phyloP scores from a whole-genome alignment of 192 early-diverging fungal species.

The Backusella circina region DNA sequence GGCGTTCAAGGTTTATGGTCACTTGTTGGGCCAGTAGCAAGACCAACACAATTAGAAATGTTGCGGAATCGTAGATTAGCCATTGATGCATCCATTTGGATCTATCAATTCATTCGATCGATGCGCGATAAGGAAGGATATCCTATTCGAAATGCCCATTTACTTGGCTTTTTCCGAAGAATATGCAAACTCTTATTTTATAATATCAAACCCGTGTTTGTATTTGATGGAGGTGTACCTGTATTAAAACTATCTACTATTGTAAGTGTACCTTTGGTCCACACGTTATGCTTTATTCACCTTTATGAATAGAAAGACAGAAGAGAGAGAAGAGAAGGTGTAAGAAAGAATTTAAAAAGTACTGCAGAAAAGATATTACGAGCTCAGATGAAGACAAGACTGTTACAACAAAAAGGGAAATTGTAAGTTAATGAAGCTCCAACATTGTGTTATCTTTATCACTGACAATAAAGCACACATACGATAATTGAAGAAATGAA shows the following conservation, averaged over 20 bases:
- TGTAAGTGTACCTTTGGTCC: constrained; percentile 37
- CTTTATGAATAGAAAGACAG: constrained; percentile 42
- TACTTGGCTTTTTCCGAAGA: constrained; percentile 90
- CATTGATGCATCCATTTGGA: constrained; percentile 96
- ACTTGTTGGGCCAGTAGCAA: constrained; percentile 73
- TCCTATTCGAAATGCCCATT: constrained; percentile 75
- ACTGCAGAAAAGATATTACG: constrained; percentile 84
- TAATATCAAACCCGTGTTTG: constrained; percentile 91
- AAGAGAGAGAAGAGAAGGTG: constrained; percentile 34
- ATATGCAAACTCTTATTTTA: constrained; percentile 92
- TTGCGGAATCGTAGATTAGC: constrained; percentile 75
- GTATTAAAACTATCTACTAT: constrained; percentile 77
- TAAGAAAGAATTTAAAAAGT: constrained; percentile 52
- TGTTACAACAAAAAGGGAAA: constrained; percentile 46
- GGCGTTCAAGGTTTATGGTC: constrained; percentile 95
- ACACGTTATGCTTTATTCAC: not conserved
- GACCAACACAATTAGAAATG: constrained; percentile 77
- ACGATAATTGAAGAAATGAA: not conserved
- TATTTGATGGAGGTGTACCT: constrained; percentile 94
- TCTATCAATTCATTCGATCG: constrained; percentile 94
- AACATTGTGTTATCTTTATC: not conserved
- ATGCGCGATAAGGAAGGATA: constrained; percentile 90
- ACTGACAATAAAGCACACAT: not conserved
- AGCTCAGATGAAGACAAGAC: constrained; percentile 71
- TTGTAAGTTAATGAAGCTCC: constrained; percentile 28